Evolutionary conservation across 768 basidiomycete genomes (phyloP).

Genomic region (Trametes cinnabarina): DNA sequence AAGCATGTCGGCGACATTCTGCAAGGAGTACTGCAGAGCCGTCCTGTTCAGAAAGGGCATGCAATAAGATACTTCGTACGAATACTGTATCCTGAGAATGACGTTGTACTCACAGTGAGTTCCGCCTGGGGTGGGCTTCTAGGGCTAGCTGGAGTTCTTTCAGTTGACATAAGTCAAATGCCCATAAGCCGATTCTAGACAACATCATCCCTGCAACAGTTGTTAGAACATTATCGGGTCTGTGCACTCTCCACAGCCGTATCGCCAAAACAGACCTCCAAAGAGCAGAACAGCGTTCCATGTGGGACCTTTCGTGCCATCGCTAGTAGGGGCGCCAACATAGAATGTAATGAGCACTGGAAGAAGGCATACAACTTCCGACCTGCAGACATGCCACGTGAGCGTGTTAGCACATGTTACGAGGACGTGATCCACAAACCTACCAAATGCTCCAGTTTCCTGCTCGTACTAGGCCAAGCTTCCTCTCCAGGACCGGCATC

Average conservation of each 20-base stretch:
- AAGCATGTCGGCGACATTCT: slow-evolving; percentile 31
- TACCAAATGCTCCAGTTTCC: slow-evolving; percentile 53
- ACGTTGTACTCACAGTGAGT: slow-evolving; percentile 37
- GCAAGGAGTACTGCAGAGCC: slow-evolving; percentile 36
- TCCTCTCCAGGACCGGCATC: slow-evolving; percentile 41
- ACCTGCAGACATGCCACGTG: slow-evolving; percentile 21
- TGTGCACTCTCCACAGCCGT: slow-evolving; percentile 44
- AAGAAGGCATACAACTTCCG: slow-evolving; percentile 42
- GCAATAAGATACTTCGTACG: not conserved
- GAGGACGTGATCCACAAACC: slow-evolving; percentile 1
- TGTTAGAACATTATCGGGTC: slow-evolving; percentile 8
- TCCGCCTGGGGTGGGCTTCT: slow-evolving; percentile 42
- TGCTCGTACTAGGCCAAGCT: slow-evolving; percentile 44
- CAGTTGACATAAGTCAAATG: slow-evolving; percentile 51
- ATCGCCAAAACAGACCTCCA: slow-evolving; percentile 41
- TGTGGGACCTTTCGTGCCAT: slow-evolving; percentile 19
- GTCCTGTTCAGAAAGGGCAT: slow-evolving; percentile 18
- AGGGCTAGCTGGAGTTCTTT: slow-evolving; percentile 48
- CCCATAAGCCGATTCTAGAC: slow-evolving; percentile 49
- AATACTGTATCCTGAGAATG: slow-evolving; percentile 35
- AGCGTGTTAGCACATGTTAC: not conserved
- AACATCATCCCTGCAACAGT: slow-evolving; percentile 42
- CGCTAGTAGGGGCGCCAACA: slow-evolving; percentile 25
- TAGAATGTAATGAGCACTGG: slow-evolving; percentile 46
- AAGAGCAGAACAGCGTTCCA: slow-evolving; percentile 44